Evolutionary conservation across 768 basidiomycete species (phyloP).

Genomic region (Suillus subalutaceus): DNA sequence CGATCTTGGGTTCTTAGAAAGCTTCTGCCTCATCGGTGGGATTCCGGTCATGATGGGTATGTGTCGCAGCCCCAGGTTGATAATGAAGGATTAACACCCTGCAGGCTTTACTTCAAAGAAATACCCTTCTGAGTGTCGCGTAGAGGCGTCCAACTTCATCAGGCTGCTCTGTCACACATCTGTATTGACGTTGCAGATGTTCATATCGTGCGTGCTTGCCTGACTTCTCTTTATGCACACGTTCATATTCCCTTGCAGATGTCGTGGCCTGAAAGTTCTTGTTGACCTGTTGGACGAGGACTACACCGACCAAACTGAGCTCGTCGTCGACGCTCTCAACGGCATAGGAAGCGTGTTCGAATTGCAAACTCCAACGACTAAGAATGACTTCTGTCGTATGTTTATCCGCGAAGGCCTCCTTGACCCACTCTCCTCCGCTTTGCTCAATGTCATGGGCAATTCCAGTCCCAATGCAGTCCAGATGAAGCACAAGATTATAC

Average conservation of each 20-base stretch:
- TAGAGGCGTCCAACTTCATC: constrained; percentile 96
- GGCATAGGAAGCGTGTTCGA: constrained; percentile 97
- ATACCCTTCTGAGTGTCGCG: constrained; percentile 87
- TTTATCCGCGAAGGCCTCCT: constrained; percentile 95
- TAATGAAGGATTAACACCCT: constrained; percentile 9
- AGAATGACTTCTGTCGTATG: constrained; percentile 98
- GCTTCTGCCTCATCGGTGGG: constrained; percentile 93
- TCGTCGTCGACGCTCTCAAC: constrained; percentile 91
- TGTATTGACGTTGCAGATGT: constrained; percentile 95
- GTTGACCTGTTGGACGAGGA: constrained; percentile 98
- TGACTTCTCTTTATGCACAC: neutral
- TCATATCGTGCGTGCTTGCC: constrained; percentile 83
- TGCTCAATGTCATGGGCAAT: constrained; percentile 85
- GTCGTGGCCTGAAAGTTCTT: constrained; percentile 91
- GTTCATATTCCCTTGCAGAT: constrained; percentile 47
- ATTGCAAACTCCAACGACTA: constrained; percentile 92
- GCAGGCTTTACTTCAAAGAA: constrained; percentile 93
- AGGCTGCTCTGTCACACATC: constrained; percentile 91
- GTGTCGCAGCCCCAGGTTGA: constrained; percentile 23
- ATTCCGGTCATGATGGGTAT: constrained; percentile 94
- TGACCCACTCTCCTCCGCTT: constrained; percentile 88
- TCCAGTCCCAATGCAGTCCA: constrained; percentile 65
- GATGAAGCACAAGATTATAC: constrained; percentile 88
- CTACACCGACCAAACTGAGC: constrained; percentile 86
- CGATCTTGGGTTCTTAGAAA: constrained; percentile 87